These are phyloP conservation scores for Aristolochia californica DNA, from an alignment of 164 flowering plant species.

Conservation along the genomic window DNA sequence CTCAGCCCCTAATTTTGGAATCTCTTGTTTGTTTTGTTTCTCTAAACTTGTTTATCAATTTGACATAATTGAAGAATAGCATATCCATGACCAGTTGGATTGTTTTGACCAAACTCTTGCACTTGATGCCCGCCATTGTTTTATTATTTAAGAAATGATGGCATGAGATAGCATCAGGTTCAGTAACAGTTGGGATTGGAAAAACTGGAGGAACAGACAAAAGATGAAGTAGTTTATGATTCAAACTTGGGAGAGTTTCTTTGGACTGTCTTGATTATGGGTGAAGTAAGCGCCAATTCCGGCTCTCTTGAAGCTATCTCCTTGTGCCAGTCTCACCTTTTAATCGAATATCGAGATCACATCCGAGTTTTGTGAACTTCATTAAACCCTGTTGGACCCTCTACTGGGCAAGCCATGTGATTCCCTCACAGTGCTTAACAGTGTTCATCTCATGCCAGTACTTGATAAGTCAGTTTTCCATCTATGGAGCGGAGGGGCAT, in stretches of 20 bases:
- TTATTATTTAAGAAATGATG: no score
- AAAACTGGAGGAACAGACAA: neutral
- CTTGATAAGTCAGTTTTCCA: neutral
- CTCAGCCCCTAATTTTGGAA: no score
- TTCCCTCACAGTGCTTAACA: neutral
- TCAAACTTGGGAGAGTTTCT: neutral
- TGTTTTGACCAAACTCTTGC: neutral
- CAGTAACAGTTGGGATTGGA: neutral
- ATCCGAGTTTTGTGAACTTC: neutral
- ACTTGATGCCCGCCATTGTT: no score
- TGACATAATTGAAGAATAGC: no score
- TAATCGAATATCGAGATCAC: neutral
- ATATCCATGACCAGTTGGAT: neutral
- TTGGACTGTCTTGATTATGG: conserved; percentile 1
- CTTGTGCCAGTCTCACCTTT: neutral
- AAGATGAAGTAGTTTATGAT: neutral
- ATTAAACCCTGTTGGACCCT: no score
- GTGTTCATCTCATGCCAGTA: neutral
- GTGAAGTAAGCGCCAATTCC: neutral
- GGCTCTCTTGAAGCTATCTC: neutral
- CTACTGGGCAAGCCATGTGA: conserved; percentile 6
- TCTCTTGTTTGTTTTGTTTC: no score
- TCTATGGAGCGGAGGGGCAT: no score
- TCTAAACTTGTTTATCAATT: no score
- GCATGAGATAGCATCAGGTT: neutral